Percentiles rank a stretch among this genome's conserved stretches.
Conservation (phyloP, 2,329 filamentous ascomycete genomes). For the Epichloe bromicola region DNA sequence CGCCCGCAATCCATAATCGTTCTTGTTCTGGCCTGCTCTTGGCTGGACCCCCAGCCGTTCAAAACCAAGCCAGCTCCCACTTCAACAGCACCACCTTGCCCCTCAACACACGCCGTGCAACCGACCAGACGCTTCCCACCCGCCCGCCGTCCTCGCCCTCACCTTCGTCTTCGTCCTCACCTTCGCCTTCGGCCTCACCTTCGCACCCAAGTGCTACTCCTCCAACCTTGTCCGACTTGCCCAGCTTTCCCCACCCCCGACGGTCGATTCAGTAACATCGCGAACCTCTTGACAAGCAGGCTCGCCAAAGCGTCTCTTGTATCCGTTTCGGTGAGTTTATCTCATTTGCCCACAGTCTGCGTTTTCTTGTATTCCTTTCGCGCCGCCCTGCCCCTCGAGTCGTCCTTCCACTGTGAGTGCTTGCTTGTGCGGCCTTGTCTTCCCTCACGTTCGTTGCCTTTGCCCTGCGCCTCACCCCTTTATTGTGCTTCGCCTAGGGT, state of each 20-base stretch:
- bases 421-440: constrained; percentile 4
- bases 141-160: neutral
- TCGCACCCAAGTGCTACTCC: constrained; percentile 1
- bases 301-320: neutral
- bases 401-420: constrained; percentile 6
- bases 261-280: neutral
- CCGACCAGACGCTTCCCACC: neutral
- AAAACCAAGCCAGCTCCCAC: constrained; percentile 1
- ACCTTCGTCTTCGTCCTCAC: neutral
- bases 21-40: neutral
- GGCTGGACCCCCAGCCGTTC: neutral
- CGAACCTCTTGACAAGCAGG: neutral
- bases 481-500: neutral
- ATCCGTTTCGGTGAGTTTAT: constrained; percentile 3
- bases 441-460: constrained; percentile 1
- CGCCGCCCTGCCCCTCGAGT: constrained; percentile 1
- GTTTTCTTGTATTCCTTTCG: constrained; percentile 3
- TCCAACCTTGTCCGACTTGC: constrained; percentile 1
- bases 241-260: constrained; percentile 1
- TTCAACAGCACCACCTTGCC: neutral
- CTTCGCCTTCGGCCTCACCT: neutral
- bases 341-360: neutral
- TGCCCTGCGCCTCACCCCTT: constrained; percentile 1
- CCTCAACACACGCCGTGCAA: constrained; percentile 1
- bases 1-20: too few species aligned